Base-by-base conservation (phyloP, 2,329 filamentous ascomycete genomes). In the Fusarium oligoseptatum region DNA sequence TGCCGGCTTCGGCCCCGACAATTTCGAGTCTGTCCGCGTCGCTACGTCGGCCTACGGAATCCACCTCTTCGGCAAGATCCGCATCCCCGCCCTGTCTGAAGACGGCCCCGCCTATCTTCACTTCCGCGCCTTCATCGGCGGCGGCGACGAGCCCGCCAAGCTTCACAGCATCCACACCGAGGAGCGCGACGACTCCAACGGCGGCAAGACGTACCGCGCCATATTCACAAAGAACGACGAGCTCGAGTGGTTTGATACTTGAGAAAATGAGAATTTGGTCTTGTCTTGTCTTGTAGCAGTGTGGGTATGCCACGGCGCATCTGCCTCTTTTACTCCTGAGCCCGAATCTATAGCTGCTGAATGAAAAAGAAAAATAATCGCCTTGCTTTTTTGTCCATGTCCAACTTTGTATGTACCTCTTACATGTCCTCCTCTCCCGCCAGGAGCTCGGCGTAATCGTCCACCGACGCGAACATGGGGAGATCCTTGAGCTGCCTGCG, bases 131-230 rank as follows among this genome's bases (percentile, higher is more conserved):
- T 97, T 92, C 81, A 91, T 98, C 70, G 94, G 97, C 82, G 91
- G 98, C 9, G 92, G 94, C 10, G 88, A 98, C 72, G 93, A 94
- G 15, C 68, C 72, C 81, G 93, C 95, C 37, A 95, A 98, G 89
- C 88, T 95, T 88, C 91, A 96, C 73, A 95, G 97, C 81, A 95
- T 96, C 37, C 98, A 98, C 90, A 95, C 95, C 3, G 85, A 98
- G 73, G 98, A 98, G 85, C 97, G 97, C 88, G 97, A 97, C 88
- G 95, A 95, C 6, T 86, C 94, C n/a, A 91, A 92, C 61, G 96
- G 95, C 32, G 91, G 95, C 83, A 95, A 96, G 84, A 94, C 98
- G 78, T 98, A 98, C 83, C 98, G 95, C 1, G 96, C 96, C 52
- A 94, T 98, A 78, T 95, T 92, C 78, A 94, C 94, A 34, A 95